Percentiles rank a stretch among this genome's conserved stretches.
These are phyloP conservation scores for Diaporthe sp. DNA, from an alignment of 2,329 filamentous ascomycete species.

Conservation along the genomic window DNA sequence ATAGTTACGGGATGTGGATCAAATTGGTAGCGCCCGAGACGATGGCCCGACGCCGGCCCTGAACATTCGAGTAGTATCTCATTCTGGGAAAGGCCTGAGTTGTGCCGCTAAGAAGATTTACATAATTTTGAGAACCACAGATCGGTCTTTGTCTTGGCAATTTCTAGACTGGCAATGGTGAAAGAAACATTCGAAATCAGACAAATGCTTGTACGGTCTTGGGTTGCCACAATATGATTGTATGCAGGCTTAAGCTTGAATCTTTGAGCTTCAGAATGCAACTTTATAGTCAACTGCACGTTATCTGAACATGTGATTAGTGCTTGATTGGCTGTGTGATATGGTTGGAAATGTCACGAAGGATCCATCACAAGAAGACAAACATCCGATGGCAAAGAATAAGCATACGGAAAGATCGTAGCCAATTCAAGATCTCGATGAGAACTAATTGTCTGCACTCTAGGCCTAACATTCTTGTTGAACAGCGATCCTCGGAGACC, in stretches of 20 bases:
- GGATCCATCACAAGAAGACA: not conserved
- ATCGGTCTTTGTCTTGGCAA: not conserved
- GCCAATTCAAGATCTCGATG: not conserved
- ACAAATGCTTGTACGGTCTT: not conserved
- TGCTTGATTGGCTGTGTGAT: not conserved
- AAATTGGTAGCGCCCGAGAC: not conserved
- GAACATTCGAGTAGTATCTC: not conserved
- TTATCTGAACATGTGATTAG: no score
- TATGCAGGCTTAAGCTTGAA: not conserved
- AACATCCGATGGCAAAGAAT: not conserved
- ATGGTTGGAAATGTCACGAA: not conserved
- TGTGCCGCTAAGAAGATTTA: not conserved
- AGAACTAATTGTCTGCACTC: not conserved
- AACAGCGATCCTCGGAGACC: not conserved
- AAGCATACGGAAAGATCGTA: not conserved
- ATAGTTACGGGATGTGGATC: not conserved
- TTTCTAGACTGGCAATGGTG: not conserved
- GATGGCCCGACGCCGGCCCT: conserved; percentile 4
- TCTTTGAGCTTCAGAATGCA: not conserved
- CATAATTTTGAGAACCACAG: not conserved
- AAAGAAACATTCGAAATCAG: not conserved
- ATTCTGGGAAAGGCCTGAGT: not conserved
- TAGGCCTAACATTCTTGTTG: not conserved
- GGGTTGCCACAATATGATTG: not conserved
- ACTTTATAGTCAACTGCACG: not conserved